Evolutionary conservation across 2,329 filamentous ascomycete species (phyloP).

Genomic region (Akanthomyces lecanii): DNA sequence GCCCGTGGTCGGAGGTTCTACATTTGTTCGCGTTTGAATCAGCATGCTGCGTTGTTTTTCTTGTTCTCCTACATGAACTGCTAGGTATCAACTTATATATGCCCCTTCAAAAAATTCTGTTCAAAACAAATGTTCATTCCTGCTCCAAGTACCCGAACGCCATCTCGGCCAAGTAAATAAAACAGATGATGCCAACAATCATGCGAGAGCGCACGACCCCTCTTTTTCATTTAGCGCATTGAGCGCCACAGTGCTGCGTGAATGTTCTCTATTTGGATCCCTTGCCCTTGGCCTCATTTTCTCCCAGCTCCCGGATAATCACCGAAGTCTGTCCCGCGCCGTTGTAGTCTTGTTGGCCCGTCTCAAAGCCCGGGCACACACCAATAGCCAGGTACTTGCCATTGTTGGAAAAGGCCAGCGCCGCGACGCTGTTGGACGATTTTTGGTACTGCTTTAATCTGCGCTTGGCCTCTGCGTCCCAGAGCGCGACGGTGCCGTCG

Average conservation of each 20-base stretch:
- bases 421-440: conserved; percentile 73
- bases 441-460: conserved; percentile 86
- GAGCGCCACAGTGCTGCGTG: background rate
- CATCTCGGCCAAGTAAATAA: conserved; percentile 16
- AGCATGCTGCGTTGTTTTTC: background rate
- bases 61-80: background rate
- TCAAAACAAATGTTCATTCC: conserved; percentile 8
- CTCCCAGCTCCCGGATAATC: conserved; percentile 76
- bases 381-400: conserved; percentile 76
- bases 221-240: background rate
- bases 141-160: conserved; percentile 17
- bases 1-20: no score
- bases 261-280: conserved; percentile 54
- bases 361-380: conserved; percentile 84
- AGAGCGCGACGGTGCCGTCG: conserved; percentile 86
- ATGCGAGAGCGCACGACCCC: background rate
- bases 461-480: conserved; percentile 88
- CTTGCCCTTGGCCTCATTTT: conserved; percentile 86
- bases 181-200: background rate
- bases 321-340: conserved; percentile 72
- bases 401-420: conserved; percentile 70
- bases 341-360: conserved; percentile 71
- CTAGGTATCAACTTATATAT: conserved; percentile 8
- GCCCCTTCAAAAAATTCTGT: background rate
- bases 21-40: background rate